Base-by-base conservation (phyloP, 2,329 filamentous ascomycete genomes). In the Penicillium sp. region DNA sequence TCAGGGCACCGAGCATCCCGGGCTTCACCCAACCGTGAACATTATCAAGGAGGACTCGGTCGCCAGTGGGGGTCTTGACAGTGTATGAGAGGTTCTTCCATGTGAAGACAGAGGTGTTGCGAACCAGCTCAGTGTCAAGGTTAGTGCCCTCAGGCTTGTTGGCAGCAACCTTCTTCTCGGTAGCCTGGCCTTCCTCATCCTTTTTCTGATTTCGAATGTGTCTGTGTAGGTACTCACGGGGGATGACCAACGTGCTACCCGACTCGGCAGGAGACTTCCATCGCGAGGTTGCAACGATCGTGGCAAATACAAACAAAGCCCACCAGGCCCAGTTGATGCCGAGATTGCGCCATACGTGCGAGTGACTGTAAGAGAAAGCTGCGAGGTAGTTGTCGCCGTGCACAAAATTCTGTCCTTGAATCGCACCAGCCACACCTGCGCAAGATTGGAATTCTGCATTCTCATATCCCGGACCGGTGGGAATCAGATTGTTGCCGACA, bases 21-120 rank as follows among this genome's bases (percentile, higher is more conserved):
- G 88, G 88, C 61, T 89, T 89, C 2, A 84, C 87, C 64, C 88
- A 91, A 0, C 88, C 88, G 50, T 79, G 82, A 38, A 91, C 80
- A 12, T 84, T 77, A 60, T 87, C 82, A 25, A 88, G 72, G 1
- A 88, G 73, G 57, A 80, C 72, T 10, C 79, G 77, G 43, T 72
- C 68, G 3, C 80, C 80, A 0, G 70, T 66, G 0, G 78, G 75
- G 0, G 80, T 83, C 56, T 82, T 78, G 51, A 90, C 86, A 0
- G 81, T 86, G 61, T 89, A 89, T 1, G 74, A 78, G 16, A 90
- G 77, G 50, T 88, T 79, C 63, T 85, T 85, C 84, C 86, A 90
- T 1, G 86, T 89, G 58, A 89, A 88, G 0, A 87, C 75, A 0
- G 81, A 84, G 0, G 79, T 84, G 64, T 87, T 87, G 22, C 78